Percentiles rank a stretch among this genome's conserved stretches.
These are phyloP conservation scores for Excoecaria agallocha DNA, from an alignment of 345 rosid genomes.

Conservation along the genomic window DNA sequence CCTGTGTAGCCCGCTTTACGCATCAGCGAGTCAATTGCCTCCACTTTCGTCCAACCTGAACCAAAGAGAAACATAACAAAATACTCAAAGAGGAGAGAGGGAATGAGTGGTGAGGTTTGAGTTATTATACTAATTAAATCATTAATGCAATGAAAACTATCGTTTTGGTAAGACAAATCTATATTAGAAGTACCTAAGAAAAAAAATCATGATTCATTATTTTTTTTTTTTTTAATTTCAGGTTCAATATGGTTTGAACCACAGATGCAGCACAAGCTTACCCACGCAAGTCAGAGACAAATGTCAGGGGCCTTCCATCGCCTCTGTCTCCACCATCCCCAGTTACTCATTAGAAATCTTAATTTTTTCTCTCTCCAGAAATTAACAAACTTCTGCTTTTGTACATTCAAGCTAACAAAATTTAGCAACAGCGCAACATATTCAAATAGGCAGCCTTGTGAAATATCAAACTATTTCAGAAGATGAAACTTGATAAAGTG, in stretches of 20 bases:
- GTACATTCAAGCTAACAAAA: background rate
- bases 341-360: background rate
- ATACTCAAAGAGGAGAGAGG: background rate
- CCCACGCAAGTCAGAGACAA: too few species aligned
- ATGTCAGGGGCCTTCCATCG: too few species aligned
- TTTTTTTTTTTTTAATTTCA: background rate
- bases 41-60: conserved; percentile 79
- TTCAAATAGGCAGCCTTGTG: background rate
- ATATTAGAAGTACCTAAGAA: background rate
- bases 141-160: background rate
- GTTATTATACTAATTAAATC: background rate
- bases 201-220: background rate
- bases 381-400: background rate
- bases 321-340: background rate
- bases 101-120: background rate
- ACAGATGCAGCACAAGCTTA: background rate
- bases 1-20: conserved; percentile 83
- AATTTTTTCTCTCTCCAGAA: background rate
- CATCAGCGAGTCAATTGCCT: conserved; percentile 88
- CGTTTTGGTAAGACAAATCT: background rate
- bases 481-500: background rate
- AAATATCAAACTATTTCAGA: background rate
- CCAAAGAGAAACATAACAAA: background rate
- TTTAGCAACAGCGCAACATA: background rate
- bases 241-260: background rate